Base-by-base conservation (phyloP, 2,329 filamentous ascomycete genomes). In the Fusarium lateritium region DNA sequence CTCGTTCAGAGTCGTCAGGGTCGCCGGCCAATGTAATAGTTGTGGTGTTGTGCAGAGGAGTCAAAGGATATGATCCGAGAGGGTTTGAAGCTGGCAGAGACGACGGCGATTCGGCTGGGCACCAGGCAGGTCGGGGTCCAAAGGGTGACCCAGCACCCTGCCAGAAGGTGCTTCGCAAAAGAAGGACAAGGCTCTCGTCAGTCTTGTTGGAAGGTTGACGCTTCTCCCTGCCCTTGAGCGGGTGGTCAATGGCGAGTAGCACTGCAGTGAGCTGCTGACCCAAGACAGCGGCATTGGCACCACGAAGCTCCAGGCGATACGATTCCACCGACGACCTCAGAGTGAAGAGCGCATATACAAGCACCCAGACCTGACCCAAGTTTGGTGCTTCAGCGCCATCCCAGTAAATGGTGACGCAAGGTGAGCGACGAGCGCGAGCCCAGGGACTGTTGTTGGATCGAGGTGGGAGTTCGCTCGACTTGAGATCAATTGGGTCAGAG, bases 111-210 rank as follows among this genome's bases (percentile, higher is more conserved):
- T 84, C 79, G 43, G 83, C 81, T 4, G 87, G 83, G 8, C 84
- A 83, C 90, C 90, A 91, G 62, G 85, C 83, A 3, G 89, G 84
- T 22, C 89, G 89, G 45, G 89, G 81, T 13, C 90, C 90, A 58
- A 91, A 86, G 8, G 90, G 90, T 2, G 89, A 91, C 19, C 86
- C 89, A 31, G 90, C 90, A 45, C 90, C 90, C 73, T 92, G 90
- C 89, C 90, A 92, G 81, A 92, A 92, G 34, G 89, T 83, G 76
- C 82, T 82, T 65, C 85, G 83, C 58, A 86, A 80, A 55, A 85
- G 75, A 49, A 88, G 73, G 11, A 80, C 76, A 65, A 76, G 79
- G 52, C 79, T 77, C 24, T 74, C 76, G 46, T 76, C 75, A 46
- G 71, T 58, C 62, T 70, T 71, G 8, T 60, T 58, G 2, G 62